Base-by-base conservation (phyloP, 768 basidiomycete species). In the Naganishia antarctica region DNA sequence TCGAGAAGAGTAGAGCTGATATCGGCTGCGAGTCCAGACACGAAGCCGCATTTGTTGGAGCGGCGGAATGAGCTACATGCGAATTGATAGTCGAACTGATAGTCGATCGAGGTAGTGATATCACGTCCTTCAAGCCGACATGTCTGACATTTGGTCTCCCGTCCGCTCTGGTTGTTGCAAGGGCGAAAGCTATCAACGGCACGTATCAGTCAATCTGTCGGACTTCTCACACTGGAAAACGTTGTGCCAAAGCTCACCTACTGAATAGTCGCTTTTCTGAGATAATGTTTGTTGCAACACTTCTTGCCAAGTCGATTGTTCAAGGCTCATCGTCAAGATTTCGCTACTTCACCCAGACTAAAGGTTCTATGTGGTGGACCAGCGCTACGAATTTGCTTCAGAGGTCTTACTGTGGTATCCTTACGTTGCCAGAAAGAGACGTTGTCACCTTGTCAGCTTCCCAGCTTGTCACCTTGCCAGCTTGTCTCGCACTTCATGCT, bases 121-220 rank as follows among this genome's bases (percentile, higher is more conserved):
- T 41, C 11, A 57, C n/a, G 6, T 57, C 53, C 37, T 57, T 57
- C 2, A 57, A 29, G 11, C 53, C 53, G n/a, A 57, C 53, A 25
- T 40, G 37, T 40, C 53, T 57, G n/a, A 57, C 53, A 25, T 37
- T 57, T 57, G 53, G 53, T 25, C 31, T 57, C 13, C 53, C 53
- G 15, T 57, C 31, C 23, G n/a, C 21, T 2, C 32, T 12, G 9
- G 37, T 57, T n/a, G 53, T 57, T 1, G 31, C 53, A 9, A 57
- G 31, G 15, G 53, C 53, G 32, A 57, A 40, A 18, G 53, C 53
- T 57, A 25, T 23, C n/a, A 26, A 6, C 5, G 23, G 11, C 15
- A 13, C 11, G 13, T 57, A 26, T 57, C 53, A 57, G 37, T 4
- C 21, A 37, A n/a, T n/a, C n/a, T n/a, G n/a, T n/a, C n/a, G n/a